phyloP scores from a whole-genome alignment of 106 monocot species.

The Iris macrosiphon region DNA sequence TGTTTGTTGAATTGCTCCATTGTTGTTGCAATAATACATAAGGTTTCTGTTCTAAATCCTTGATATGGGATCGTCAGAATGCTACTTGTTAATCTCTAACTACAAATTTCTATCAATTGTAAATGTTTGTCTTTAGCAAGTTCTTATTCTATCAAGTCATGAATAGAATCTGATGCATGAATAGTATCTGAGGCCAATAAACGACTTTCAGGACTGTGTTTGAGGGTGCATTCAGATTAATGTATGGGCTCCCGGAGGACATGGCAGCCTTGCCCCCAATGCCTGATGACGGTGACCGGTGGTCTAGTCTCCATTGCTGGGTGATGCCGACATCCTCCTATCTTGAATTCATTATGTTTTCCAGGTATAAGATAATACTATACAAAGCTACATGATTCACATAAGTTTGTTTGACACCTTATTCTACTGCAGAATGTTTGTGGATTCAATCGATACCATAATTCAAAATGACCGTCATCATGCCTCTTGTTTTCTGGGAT shows the following conservation, averaged over 20 bases:
- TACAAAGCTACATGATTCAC: neutral
- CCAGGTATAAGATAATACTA: constrained; percentile 64
- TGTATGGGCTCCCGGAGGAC: constrained; percentile 57
- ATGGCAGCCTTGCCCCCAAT: constrained; percentile 65
- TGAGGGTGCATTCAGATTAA: constrained; percentile 56
- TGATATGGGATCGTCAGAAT: no score
- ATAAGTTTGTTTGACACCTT: neutral
- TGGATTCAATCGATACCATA: constrained; percentile 71
- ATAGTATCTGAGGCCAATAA: no score
- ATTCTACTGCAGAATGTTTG: constrained; percentile 58
- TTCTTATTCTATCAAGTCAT: no score
- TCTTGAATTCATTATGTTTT: constrained; percentile 88
- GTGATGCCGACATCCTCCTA: constrained; percentile 95
- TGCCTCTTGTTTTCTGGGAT: constrained; percentile 56
- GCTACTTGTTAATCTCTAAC: no score
- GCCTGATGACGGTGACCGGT: constrained; percentile 56
- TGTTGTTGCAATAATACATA: no score
- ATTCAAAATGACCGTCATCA: constrained; percentile 23
- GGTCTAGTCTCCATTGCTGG: constrained; percentile 94
- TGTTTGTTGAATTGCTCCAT: no score
- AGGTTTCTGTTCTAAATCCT: no score
- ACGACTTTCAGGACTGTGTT: constrained; percentile 53
- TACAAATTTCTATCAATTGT: no score
- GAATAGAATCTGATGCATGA: no score
- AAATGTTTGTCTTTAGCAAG: no score